Evolutionary conservation across 768 basidiomycete species (phyloP).

Genomic region (Daedaleopsis nitida): DNA sequence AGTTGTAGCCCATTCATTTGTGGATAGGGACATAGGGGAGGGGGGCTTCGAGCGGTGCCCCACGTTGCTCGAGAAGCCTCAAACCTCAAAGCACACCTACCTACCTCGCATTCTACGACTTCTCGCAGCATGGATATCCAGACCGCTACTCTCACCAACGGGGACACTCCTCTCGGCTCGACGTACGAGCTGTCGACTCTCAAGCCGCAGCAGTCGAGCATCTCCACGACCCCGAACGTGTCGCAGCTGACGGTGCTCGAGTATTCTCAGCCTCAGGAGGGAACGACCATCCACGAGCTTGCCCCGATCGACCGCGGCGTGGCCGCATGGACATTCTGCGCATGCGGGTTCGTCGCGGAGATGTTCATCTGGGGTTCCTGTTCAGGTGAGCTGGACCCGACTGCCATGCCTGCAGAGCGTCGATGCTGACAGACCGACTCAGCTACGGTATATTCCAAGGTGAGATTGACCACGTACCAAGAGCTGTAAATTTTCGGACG

Average conservation of each 20-base stretch:
- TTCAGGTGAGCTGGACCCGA: slow-evolving; percentile 19
- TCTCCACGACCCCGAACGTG: background rate
- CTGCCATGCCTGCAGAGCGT: background rate
- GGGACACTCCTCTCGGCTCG: background rate
- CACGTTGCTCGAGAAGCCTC: too few species aligned
- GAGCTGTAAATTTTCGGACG: too few species aligned
- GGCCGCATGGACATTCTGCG: slow-evolving; percentile 26
- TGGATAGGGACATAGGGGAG: background rate
- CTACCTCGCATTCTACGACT: background rate
- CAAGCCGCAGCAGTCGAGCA: background rate
- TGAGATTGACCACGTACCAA: background rate
- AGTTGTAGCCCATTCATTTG: background rate
- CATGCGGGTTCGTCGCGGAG: slow-evolving; percentile 24
- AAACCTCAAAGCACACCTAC: background rate
- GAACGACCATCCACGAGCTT: slow-evolving; percentile 22
- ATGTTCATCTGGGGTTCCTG: slow-evolving; percentile 27
- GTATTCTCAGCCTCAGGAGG: slow-evolving; percentile 11
- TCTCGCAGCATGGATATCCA: background rate
- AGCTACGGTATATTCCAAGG: slow-evolving; percentile 29
- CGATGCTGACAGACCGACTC: background rate
- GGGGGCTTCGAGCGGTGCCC: background rate
- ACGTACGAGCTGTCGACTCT: slow-evolving; percentile 4
- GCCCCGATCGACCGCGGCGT: slow-evolving; percentile 21
- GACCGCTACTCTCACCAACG: too few species aligned
- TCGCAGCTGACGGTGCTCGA: slow-evolving; percentile 8